A percentile compares a stretch with the other conserved stretches of the same genome.
Evolutionary conservation across 2,329 filamentous ascomycete species (phyloP).

Genomic region (Aspergillus tanneri): DNA sequence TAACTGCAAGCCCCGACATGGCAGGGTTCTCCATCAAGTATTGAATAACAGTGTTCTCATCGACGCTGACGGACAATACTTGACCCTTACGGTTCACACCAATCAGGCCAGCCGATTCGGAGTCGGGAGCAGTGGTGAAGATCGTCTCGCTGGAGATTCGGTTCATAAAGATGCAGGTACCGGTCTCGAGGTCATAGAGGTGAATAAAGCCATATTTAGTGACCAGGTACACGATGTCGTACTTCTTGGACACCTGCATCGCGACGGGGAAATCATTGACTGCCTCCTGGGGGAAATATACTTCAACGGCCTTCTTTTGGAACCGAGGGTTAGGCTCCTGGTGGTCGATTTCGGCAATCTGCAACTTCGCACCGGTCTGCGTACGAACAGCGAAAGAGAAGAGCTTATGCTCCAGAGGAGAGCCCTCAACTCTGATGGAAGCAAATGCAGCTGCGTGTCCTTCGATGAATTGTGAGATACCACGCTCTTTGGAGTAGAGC

Average conservation of each 20-base stretch:
- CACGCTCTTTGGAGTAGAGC: conserved; percentile 91
- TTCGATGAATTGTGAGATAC: conserved; percentile 97
- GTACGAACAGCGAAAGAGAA: conserved; percentile 96
- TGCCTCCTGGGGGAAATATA: conserved; percentile 95
- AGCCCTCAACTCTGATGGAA: conserved; percentile 82
- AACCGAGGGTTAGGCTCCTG: conserved; percentile 84
- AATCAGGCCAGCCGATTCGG: conserved; percentile 80
- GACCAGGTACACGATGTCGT: conserved; percentile 94
- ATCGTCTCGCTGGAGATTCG: conserved; percentile 99
- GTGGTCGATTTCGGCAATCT: conserved; percentile 97
- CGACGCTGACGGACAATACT: conserved; percentile 88
- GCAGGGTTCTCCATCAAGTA: conserved; percentile 96
- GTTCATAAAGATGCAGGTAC: conserved; percentile 98
- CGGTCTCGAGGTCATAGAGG: conserved; percentile 95
- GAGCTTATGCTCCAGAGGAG: conserved; percentile 85
- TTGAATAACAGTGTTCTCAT: conserved; percentile 86
- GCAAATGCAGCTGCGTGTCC: conserved; percentile 95
- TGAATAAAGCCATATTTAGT: conserved; percentile 99
- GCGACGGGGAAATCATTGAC: conserved; percentile 97
- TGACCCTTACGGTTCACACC: conserved; percentile 98
- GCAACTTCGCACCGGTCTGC: conserved; percentile 85
- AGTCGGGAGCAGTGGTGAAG: conserved; percentile 86
- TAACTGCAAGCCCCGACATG: conserved; percentile 89
- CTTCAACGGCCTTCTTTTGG: conserved; percentile 92
- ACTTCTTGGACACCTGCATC: conserved; percentile 95